Evolutionary conservation across 2,329 filamentous ascomycete genomes (phyloP).

Genomic region (Alternaria viburni): DNA sequence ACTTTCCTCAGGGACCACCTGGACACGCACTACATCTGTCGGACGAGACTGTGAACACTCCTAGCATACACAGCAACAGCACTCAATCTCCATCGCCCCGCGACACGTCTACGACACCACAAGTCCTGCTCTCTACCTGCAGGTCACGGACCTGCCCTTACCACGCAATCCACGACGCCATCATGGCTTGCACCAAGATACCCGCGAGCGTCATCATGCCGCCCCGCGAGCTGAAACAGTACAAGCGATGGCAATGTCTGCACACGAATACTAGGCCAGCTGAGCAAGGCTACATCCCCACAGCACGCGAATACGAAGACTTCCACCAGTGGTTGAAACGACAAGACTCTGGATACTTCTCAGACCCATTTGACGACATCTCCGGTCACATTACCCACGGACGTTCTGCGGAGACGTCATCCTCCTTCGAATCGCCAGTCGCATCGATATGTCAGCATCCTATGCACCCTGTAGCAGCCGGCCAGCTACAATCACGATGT

Average conservation of each 20-base stretch:
- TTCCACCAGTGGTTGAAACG: slow-evolving; percentile 39
- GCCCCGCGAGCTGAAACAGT: slow-evolving; percentile 35
- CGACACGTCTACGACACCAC: background rate
- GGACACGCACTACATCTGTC: background rate
- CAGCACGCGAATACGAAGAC: slow-evolving; percentile 35
- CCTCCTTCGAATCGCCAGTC: slow-evolving; percentile 11
- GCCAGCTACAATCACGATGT: slow-evolving; percentile 25
- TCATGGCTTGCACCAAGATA: slow-evolving; percentile 17
- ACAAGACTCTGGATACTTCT: slow-evolving; percentile 41
- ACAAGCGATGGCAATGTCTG: slow-evolving; percentile 34
- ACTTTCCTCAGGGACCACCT: background rate
- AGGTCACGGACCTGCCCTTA: background rate
- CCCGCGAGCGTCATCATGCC: slow-evolving; percentile 34
- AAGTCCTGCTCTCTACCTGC: background rate
- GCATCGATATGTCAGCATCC: slow-evolving; percentile 31
- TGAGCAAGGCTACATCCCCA: slow-evolving; percentile 31
- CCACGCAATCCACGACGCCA: background rate
- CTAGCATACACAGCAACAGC: background rate
- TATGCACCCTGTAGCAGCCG: slow-evolving; percentile 26
- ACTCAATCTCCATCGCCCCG: background rate
- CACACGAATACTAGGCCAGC: slow-evolving; percentile 24
- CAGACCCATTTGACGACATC: slow-evolving; percentile 36
- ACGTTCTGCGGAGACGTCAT: background rate
- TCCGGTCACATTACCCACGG: slow-evolving; percentile 22
- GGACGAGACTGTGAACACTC: background rate